Conservation (phyloP, 2,329 filamentous ascomycete species). For the Akanthomyces dipterigenus region DNA sequence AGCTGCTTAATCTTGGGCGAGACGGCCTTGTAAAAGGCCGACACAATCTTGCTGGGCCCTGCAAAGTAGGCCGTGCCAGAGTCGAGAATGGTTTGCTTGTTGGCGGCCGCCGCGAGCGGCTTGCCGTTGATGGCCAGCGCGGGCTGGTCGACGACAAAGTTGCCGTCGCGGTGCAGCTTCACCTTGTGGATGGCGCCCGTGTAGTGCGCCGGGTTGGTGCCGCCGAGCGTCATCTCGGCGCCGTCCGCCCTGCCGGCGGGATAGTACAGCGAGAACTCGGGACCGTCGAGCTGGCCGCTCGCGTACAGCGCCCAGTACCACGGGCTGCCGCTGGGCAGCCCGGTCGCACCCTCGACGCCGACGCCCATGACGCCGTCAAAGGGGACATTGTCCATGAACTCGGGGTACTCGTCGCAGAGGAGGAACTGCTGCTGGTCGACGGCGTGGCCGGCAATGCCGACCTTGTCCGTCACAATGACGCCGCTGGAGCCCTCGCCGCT, state of each 20-base stretch:
- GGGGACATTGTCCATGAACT: constrained; percentile 20
- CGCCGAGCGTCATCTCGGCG: constrained; percentile 27
- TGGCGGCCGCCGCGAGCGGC: constrained; percentile 15
- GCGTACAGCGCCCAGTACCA: constrained; percentile 25
- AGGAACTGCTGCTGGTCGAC: constrained; percentile 23
- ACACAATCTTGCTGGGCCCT: constrained; percentile 22
- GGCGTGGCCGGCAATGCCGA: constrained; percentile 20
- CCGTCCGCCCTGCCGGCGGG: constrained; percentile 16
- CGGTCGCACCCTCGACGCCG: constrained; percentile 13
- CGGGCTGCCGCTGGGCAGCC: constrained; percentile 13
- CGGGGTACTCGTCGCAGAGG: constrained; percentile 24
- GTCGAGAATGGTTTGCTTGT: constrained; percentile 22
- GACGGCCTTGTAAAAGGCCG: constrained; percentile 24
- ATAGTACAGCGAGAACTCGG: constrained; percentile 24
- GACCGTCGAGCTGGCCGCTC: constrained; percentile 18
- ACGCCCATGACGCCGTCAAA: constrained; percentile 29
- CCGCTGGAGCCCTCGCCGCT: constrained; percentile 17
- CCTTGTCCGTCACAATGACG: constrained; percentile 22
- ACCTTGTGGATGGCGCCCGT: constrained; percentile 21
- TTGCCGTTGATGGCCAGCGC: constrained; percentile 21
- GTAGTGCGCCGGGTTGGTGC: constrained; percentile 24
- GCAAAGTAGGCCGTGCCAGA: constrained; percentile 26
- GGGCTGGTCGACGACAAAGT: constrained; percentile 10
- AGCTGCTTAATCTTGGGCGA: constrained; percentile 24
- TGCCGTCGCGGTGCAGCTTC: constrained; percentile 18